Evolutionary conservation across 495 filamentous ascomycete species (phyloP).

Genomic region (Bacidia gigantensis): DNA sequence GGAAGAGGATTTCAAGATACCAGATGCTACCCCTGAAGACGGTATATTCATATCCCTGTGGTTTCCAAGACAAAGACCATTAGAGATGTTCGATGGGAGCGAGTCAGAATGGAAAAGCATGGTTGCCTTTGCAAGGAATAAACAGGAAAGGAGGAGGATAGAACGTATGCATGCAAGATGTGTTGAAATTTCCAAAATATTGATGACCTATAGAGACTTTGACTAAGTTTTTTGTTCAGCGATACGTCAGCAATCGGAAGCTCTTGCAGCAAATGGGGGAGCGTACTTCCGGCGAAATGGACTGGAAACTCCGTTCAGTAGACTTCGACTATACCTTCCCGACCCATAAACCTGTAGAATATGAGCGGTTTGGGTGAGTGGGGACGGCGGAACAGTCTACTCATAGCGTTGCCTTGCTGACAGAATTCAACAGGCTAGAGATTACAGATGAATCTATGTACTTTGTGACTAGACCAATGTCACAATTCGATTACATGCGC

Average conservation of each 20-base stretch:
- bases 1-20: conserved; percentile 16
- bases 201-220: conserved; percentile 12
- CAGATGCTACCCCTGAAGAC: conserved; percentile 20
- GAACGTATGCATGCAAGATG: conserved; percentile 26
- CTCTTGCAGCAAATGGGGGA: conserved; percentile 34
- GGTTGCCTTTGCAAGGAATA: conserved; percentile 41
- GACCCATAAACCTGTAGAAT: conserved; percentile 42
- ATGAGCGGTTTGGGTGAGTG: conserved; percentile 43
- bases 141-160: conserved; percentile 28
- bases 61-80: conserved; percentile 26
- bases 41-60: conserved; percentile 51
- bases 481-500: conserved; percentile 25
- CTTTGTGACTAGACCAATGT: conserved; percentile 35
- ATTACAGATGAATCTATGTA: conserved; percentile 38
- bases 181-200: conserved; percentile 24
- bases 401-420: conserved; percentile 6
- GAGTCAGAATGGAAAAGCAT: conserved; percentile 65
- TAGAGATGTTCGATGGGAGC: conserved; percentile 38
- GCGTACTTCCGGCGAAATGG: conserved; percentile 19
- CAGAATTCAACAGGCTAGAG: conserved; percentile 30
- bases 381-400: background rate
- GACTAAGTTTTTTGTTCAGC: conserved; percentile 36
- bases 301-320: conserved; percentile 27
- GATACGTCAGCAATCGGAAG: conserved; percentile 26
- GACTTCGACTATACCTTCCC: conserved; percentile 53